Conservation (phyloP, 306 rosid genomes). For the Herpetospermum pedunculosum region DNA sequence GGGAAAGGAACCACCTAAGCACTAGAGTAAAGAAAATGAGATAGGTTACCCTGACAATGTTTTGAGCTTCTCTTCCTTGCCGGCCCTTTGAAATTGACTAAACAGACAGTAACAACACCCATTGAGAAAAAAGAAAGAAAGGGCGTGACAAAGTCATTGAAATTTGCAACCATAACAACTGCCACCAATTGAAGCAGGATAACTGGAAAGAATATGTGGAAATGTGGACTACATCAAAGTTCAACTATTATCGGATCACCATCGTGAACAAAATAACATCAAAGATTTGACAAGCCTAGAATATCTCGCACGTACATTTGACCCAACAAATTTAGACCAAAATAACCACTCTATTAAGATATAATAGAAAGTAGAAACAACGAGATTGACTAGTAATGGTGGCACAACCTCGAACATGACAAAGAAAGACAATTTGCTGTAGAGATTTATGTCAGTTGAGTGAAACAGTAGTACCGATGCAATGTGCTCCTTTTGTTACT, state of each 20-base stretch:
- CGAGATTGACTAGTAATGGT: not conserved
- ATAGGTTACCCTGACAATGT: slow-evolving; percentile 57
- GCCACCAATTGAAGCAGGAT: not conserved
- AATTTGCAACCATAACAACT: not conserved
- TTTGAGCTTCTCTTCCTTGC: slow-evolving; percentile 98
- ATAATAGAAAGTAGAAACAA: not conserved
- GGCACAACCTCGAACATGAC: not conserved
- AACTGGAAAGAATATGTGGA: not conserved
- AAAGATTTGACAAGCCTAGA: not conserved
- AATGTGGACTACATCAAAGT: not conserved
- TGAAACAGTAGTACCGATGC: not conserved
- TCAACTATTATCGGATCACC: not conserved
- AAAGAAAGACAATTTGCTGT: not conserved
- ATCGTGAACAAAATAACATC: not conserved
- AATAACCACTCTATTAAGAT: not conserved
- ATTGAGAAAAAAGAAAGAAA: not conserved
- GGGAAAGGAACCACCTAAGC: slow-evolving; percentile 5
- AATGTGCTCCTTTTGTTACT: not conserved
- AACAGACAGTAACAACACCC: not conserved
- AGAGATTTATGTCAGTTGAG: not conserved
- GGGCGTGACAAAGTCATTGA: not conserved
- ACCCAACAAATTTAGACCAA: not conserved
- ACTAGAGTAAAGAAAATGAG: not conserved
- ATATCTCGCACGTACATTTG: not conserved
- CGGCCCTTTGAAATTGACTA: slow-evolving; percentile 83